These are phyloP conservation scores for Nemania sp. DNA, from an alignment of 2,329 filamentous ascomycete genomes.

Conservation along the genomic window DNA sequence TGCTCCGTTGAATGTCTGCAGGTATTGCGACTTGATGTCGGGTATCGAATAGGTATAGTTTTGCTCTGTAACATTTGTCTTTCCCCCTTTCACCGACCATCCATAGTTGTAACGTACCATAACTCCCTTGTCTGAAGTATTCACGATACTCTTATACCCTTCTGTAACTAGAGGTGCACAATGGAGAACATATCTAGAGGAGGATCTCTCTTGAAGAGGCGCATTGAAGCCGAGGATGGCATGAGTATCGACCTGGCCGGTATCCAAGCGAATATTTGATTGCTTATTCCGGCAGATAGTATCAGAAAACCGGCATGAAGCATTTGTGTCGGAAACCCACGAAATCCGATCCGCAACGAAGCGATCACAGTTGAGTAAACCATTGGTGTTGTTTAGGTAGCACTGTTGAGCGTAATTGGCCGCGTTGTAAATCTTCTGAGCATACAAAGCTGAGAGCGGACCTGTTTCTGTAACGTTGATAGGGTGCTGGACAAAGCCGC, in stretches of 20 bases:
- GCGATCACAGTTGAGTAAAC: background rate
- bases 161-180: conserved; percentile 1
- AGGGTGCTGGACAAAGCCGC: no score
- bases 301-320: background rate
- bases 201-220: conserved; percentile 2
- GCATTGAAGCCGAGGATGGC: conserved; percentile 3
- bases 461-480: no score
- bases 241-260: conserved; percentile 3
- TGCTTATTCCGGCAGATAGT: background rate
- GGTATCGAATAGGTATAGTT: background rate
- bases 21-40: background rate
- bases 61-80: no score
- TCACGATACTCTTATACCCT: background rate
- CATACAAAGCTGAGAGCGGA: background rate
- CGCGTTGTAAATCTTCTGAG: background rate
- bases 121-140: no score
- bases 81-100: background rate
- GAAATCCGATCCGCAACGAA: conserved; percentile 1
- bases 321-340: background rate
- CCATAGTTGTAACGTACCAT: conserved; percentile 8
- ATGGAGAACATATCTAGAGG: background rate
- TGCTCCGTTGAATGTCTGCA: no score
- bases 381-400: background rate
- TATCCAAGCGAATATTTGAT: background rate
- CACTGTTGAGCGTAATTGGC: conserved; percentile 14